These are phyloP conservation scores for Lipomyces mesembrius DNA, from an alignment of 805 yeast species.

Conservation along the genomic window DNA sequence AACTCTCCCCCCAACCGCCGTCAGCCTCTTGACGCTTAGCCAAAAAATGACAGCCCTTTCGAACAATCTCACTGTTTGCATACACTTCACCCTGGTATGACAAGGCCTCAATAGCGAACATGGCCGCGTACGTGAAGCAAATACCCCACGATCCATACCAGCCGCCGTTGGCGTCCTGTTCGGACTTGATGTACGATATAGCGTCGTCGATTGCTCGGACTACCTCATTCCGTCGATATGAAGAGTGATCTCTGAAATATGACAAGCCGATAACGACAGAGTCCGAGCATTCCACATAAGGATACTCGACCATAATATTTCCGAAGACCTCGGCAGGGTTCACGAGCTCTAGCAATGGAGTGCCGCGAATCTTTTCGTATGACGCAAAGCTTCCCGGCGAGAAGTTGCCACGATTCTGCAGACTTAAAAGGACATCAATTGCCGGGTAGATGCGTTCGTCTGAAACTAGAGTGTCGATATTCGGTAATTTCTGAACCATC, in stretches of 20 bases:
- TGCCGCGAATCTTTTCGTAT: constrained; percentile 83
- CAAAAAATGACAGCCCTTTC: constrained; percentile 83
- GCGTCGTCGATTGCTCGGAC: constrained; percentile 74
- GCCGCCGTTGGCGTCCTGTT: constrained; percentile 81
- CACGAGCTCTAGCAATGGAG: constrained; percentile 71
- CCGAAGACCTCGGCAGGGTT: constrained; percentile 99
- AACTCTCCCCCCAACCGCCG: constrained; percentile 98
- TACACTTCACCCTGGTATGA: constrained; percentile 69
- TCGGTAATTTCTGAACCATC: constrained; percentile 76
- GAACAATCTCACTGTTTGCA: constrained; percentile 62
- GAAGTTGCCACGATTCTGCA: constrained; percentile 79
- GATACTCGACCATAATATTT: constrained; percentile 97
- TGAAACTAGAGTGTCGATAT: constrained; percentile 46
- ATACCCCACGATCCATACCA: constrained; percentile 99
- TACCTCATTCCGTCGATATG: constrained; percentile 70
- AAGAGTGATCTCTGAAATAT: constrained; percentile 68
- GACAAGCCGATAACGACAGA: constrained; percentile 88
- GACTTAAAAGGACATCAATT: constrained; percentile 70
- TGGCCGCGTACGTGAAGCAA: constrained; percentile 92
- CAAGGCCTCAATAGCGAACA: constrained; percentile 97
- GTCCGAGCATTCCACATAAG: constrained; percentile 97
- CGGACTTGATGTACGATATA: constrained; percentile 65
- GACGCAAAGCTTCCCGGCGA: constrained; percentile 93
- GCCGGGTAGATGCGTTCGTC: constrained; percentile 64
- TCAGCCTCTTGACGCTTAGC: constrained; percentile 74